Evolutionary conservation across 2,329 filamentous ascomycete species (phyloP).

Genomic region (Ceratocystis huliohia): DNA sequence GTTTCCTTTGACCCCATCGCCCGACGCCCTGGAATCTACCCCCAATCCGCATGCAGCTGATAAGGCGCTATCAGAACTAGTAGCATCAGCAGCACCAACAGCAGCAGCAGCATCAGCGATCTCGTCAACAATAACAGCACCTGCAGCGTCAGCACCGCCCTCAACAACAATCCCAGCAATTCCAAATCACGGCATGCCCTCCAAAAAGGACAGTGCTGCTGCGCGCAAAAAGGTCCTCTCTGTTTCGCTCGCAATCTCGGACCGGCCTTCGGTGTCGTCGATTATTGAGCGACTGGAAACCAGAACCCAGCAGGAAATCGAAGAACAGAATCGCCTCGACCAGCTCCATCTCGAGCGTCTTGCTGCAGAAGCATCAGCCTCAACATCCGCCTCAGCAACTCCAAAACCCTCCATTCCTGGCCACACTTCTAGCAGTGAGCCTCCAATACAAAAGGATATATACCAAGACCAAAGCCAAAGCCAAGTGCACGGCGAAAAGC

Average conservation of each 20-base stretch:
- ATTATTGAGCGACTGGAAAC: constrained; percentile 18
- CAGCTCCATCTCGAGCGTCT: constrained; percentile 14
- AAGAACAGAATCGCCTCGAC: constrained; percentile 16
- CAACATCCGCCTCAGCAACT: not conserved
- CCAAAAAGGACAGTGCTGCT: constrained; percentile 1
- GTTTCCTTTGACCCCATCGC: constrained; percentile 19
- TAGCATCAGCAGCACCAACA: not conserved
- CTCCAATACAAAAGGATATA: not conserved
- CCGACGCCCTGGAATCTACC: constrained; percentile 5
- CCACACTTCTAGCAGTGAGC: no score
- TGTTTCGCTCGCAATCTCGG: constrained; percentile 13
- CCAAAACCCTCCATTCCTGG: not conserved
- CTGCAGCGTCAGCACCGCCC: not conserved
- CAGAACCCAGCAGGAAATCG: constrained; percentile 17
- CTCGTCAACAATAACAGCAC: not conserved
- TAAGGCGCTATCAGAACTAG: not conserved
- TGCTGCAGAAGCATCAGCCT: not conserved
- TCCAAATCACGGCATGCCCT: not conserved
- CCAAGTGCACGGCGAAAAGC: not conserved
- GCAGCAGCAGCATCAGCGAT: not conserved
- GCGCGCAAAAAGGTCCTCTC: constrained; percentile 19
- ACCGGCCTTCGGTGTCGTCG: constrained; percentile 13
- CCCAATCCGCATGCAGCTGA: not conserved
- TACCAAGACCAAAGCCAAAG: not conserved
- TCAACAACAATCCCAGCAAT: not conserved